Evolutionary conservation across 495 filamentous ascomycete genomes (phyloP), one percentile per base, ranked within the genome.

Genomic region (Amniculicola lignicola): DNA sequence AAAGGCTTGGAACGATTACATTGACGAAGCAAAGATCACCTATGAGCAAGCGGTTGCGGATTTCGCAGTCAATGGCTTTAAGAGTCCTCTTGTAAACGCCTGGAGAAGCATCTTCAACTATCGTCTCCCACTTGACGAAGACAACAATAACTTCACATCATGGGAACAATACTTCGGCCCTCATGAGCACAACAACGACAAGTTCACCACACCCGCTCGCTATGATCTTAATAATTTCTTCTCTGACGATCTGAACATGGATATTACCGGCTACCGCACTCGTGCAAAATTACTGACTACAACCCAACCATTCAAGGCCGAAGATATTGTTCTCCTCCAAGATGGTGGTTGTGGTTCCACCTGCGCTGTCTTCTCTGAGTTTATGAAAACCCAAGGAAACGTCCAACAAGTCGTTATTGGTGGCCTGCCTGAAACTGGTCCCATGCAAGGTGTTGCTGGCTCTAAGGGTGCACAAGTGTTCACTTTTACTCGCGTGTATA

Each of bases 301-400:
- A 19, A 40, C 43, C 4, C 62, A 65, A 36, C 59, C 59, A 7
- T 66, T 66, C 47, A 29, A 51, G 12, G 19, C 54, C 36, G 51
- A 66, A 4, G 59, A 66, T 36, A 66, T 66, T 12, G 54, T 66
- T 0, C 29, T 66, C 1, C 58, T 66, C n/a, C 58, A 62, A 29
- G 63, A 66, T 35, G 59, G 59, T 42, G 45, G 15, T 22, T 65
- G 62, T 35, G 54, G 59, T 10, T 66, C 63, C 12, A 62, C 63
- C 15, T 66, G 63, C 40, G 54, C 59, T 14, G 49, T 66, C 18
- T 66, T 66, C 39, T 51, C 59, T 19, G 59, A 62, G 19, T 59
- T 66, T 40, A 66, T 66, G 63, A 51, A 56, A 18, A 27, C 18
- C 6, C 54, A 59, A 41, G 63, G 59, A 12, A 19, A 46, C 12